Evolutionary conservation across 768 basidiomycete species (phyloP), one percentile per base, ranked within the genome.

Genomic region (Lanmaoa rubissima): DNA sequence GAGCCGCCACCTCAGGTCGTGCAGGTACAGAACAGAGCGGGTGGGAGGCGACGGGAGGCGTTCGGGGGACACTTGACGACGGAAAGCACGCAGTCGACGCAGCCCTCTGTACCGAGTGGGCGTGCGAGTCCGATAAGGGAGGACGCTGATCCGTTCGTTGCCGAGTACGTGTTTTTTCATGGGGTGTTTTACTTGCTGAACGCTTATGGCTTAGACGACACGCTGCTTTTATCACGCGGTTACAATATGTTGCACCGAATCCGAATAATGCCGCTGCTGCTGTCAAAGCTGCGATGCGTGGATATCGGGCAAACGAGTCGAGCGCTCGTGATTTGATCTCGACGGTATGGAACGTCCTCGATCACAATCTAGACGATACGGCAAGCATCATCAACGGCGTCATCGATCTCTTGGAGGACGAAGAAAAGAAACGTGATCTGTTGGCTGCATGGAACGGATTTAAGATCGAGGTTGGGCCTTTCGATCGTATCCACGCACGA

Each of bases 281-380:
- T 1, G 80, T 89, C 28, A 86, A 84, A 64, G 82, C 90, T 14
- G 87, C 92, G 28, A 82, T 92, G 35, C 86, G 92, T 11, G 84
- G 88, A 31, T 99, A 88, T 73, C 81, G 83, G 26, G 70, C 79
- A 2, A 85, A 85, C 41, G 95, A 99, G 68, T 83, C 85, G 10
- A 84, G 82, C 40, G 90, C 94, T 3, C 79, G 85, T 4, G 96
- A 96, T 70, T 78, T 98, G 59, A 87, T 98, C 49, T 86, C 87
- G 40, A 95, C 91, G 0, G 77, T 95, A n/a, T 96, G 87, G 86
- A 90, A 86, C 66, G 79, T 89, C 36, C 73, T 90, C 12, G 85
- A 87, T 53, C 71, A 78, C 16, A 75, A 85, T 58, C 69, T 89
- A 21, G 93, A 97, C 50, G 79, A 84, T 32, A 90, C 92, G 0